Conservation (phyloP, 1,139 yeast species). For the Yamadazyma oceani region DNA sequence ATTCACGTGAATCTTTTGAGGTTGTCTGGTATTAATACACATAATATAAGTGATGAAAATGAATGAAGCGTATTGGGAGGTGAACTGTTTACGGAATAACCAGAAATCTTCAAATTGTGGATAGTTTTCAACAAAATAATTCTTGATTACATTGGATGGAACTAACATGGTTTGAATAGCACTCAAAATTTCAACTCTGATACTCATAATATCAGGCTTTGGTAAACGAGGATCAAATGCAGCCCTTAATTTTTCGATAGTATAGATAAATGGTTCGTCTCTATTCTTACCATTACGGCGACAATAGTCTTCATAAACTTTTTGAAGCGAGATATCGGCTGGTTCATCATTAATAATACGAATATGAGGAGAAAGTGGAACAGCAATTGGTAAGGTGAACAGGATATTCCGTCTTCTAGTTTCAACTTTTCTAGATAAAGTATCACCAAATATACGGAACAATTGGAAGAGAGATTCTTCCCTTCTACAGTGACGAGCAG, state of each 20-base stretch:
- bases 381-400: conserved; percentile 87
- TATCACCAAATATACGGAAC: conserved; percentile 83
- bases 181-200: conserved; percentile 85
- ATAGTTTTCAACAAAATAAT: conserved; percentile 61
- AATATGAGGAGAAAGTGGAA: conserved; percentile 93
- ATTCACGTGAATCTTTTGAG: conserved; percentile 87
- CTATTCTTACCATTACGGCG: conserved; percentile 69
- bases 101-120: conserved; percentile 90
- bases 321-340: conserved; percentile 76
- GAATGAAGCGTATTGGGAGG: conserved; percentile 95
- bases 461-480: conserved; percentile 94
- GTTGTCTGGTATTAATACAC: conserved; percentile 91
- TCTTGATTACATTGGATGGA: conserved; percentile 81
- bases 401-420: conserved; percentile 82
- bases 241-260: conserved; percentile 83
- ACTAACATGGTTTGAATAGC: conserved; percentile 86
- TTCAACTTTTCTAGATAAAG: conserved; percentile 78
- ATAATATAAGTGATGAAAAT: conserved; percentile 92
- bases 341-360: conserved; percentile 86
- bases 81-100: conserved; percentile 93
- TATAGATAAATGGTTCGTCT: conserved; percentile 88
- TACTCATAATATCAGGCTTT: conserved; percentile 86
- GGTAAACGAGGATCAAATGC: conserved; percentile 93
- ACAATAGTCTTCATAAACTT: conserved; percentile 87
- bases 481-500: conserved; percentile 95